A percentile compares a stretch with the other conserved stretches of the same genome.
Conservation (phyloP, 495 filamentous ascomycete genomes). For the Diplogelasinospora grovesii region DNA sequence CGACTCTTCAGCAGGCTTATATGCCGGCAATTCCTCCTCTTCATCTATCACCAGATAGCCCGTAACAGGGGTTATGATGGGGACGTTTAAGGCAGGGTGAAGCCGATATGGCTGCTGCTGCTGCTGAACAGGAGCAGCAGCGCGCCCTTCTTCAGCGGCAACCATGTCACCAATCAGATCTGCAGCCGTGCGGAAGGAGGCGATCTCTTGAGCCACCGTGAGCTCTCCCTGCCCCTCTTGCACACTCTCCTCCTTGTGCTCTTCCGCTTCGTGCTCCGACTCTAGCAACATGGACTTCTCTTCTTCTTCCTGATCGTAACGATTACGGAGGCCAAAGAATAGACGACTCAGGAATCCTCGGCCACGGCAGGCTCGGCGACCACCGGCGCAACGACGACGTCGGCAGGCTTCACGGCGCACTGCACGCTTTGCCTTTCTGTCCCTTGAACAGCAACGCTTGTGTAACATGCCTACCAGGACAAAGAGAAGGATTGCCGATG, state of each 20-base stretch:
- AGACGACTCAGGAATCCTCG: background rate
- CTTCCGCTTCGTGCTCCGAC: background rate
- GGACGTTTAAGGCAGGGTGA: too few species aligned
- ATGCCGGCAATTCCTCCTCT: background rate
- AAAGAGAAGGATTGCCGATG: background rate
- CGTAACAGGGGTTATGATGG: too few species aligned
- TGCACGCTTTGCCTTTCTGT: background rate
- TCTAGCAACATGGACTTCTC: constrained; percentile 1
- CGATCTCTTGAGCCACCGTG: constrained; percentile 29
- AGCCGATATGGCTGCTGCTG: background rate
- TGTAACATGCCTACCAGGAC: background rate
- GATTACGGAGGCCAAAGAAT: background rate
- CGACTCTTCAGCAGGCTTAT: background rate
- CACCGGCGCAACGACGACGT: background rate
- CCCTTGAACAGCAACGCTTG: background rate
- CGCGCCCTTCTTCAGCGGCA: constrained; percentile 31
- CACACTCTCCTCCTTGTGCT: background rate
- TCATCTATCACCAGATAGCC: background rate
- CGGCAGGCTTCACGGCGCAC: background rate
- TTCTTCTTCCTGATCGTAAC: background rate
- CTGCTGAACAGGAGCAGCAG: too few species aligned
- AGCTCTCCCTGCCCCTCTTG: background rate
- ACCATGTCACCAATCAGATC: constrained; percentile 40
- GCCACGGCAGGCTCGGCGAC: background rate
- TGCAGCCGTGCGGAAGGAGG: constrained; percentile 40